Base-by-base conservation (phyloP, 2,329 filamentous ascomycete genomes). In the Aspergillus pseudotamarii region DNA sequence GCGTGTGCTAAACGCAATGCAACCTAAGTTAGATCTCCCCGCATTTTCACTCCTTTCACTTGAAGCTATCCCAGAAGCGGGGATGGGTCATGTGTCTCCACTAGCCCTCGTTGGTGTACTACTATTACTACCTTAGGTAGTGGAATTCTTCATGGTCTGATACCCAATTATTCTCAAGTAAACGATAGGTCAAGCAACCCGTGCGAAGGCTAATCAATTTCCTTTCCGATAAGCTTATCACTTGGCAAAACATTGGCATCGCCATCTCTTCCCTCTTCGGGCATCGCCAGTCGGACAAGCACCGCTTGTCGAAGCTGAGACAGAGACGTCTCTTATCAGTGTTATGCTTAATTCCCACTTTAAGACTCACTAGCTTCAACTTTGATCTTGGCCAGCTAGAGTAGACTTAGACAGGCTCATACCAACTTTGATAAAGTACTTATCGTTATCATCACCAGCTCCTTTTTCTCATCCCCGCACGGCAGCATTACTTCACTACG, bases 211-310 rank as follows among this genome's bases (percentile, higher is more conserved):
- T 34, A 30, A 50, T 50, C 46, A 43, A 36, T 38, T 58, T 26
- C 56, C 32, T 58, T 28, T 48, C 41, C 26, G 56, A 34, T 41
- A 51, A n/a, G 54, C 59, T 61, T 61, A 61, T 61, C 59, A 57
- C 59, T 61, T 61, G 59, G 59, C 54, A 51, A 41, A 26, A 36
- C 59, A 23, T 34, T 51, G 21, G 36, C 48, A 51, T 61, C 59
- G 59, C 59, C 59, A 57, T 53, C 43, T 57, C 45, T 21, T 61
- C 54, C 54, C 59, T 55, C 14, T 61, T 61, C 54, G 5, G 54
- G 59, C 21, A 43, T 57, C 16, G n/a, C 16, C 23, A n/a, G 19
- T n/a, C 32, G 48, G 46, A 21, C 28, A 53, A 48, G 34, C 41
- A 38, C 54, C 53, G 9, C 50, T 23, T 32, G n/a, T 28, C 6